Evolutionary conservation across 768 basidiomycete genomes (phyloP), one percentile per base, ranked within the genome.

Genomic region (Mycena galericulata): DNA sequence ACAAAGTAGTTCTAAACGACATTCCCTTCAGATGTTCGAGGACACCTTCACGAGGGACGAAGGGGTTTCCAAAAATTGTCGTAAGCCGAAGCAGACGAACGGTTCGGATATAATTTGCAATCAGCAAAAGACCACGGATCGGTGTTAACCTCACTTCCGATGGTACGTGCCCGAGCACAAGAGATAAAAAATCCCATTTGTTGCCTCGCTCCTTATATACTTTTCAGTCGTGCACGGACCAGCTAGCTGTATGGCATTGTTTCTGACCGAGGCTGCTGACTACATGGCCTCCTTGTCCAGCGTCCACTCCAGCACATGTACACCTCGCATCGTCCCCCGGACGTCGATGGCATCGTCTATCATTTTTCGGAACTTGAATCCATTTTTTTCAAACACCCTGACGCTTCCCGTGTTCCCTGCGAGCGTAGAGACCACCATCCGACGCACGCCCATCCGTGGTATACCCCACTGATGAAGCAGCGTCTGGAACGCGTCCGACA

Each of bases 101-200:
- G 92, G 92, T 94, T 93, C 92, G 93, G 93, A 94, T 94, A 92
- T 93, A 94, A 92, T 94, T 94, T 94, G 92, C 92, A 94, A 94
- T 91, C 90, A 94, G 92, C 93, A 93, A 94, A 85, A 93, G 87
- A 92, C 92, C 93, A 90, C 91, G 90, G 89, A 92, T 95, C 93
- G 91, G 93, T 94, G 92, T 85, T 89, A 86, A 95, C 93, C 92
- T 95, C 93, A 94, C 92, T 92, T 90, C 89, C 90, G 91, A 93
- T 90, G 92, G 91, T 92, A 90, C 92, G 89, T 92, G 91, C 92
- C 92, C 92, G 91, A 93, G 92, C 92, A 94, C 92, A 95, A 95
- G 91, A 92, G 90, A 90, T 90, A 74, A 73, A 74, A 83, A 84
- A 78, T 40, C 1, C 20, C 8, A 17, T 38, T n/a, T n/a, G 22